Base-by-base conservation (phyloP, 192 early-diverging fungal species). In the Coemansia sp. region DNA sequence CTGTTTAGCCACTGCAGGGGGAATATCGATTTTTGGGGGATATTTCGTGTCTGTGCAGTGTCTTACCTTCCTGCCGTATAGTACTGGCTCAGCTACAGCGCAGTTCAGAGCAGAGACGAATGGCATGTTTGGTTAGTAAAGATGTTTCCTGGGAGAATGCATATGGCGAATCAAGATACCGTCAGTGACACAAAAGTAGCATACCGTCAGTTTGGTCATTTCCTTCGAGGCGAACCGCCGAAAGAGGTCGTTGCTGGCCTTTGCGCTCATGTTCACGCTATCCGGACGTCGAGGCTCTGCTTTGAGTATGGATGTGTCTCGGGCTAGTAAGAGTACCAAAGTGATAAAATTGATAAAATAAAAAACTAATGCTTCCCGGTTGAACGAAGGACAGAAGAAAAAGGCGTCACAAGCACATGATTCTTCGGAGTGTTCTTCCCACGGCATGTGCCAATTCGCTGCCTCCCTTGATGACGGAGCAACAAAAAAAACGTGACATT, bases 181-280 rank as follows among this genome's bases (percentile, higher is more conserved):
- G 18, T 24, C 12, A 8, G 25, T 47, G 18, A 21, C 7, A 32
- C 21, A 21, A 21, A 32, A 75, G 65, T 40, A n/a, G 14, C 35
- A 16, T 40, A 40, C 35, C 58, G 73, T 70, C 44, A 76, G 73
- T 40, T 76, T 76, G 9, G 73, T 76, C 67, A 76, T 70, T 24
- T 70, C 73, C 60, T 76, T 76, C 49, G 73, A 69, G 56, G 73
- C 73, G 53, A 76, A 69, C 58, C 73, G 56, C 63, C 63, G 45
- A 60, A 76, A 69, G 58, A 69, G 49, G 56, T 77, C 73, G 28
- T 59, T 65, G 10, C 29, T 38, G 19, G 52, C 29, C 40, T 58
- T 55, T 29, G 62, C 29, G 47, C 57, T 59, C 69, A 64, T 60
- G 21, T 21, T 11, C 22, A 16, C 14, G 35, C 35, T 40, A 40